These are phyloP conservation scores for Pinus taeda DNA, from an alignment of 75 land plant genomes.

Conservation along the genomic window DNA sequence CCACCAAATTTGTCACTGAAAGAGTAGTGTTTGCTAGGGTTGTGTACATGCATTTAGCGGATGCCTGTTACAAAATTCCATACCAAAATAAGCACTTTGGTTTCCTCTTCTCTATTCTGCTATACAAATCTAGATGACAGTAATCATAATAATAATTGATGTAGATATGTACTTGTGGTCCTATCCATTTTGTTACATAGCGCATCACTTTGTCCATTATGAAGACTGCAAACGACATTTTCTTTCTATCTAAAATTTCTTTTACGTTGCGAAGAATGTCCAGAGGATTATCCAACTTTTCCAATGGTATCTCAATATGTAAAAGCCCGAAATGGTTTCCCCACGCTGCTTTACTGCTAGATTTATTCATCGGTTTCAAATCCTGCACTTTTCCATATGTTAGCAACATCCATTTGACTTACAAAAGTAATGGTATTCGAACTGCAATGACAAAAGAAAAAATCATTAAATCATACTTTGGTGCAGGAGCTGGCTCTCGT, in stretches of 20 bases:
- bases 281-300: constrained; percentile 39
- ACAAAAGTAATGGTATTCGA: not conserved
- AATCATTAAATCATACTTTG: not conserved
- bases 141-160: not conserved
- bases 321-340: constrained; percentile 70
- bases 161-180: constrained; percentile 42
- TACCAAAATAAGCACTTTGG: not conserved
- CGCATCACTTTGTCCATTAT: constrained; percentile 19
- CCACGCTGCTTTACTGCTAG: constrained; percentile 26
- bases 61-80: constrained; percentile 23
- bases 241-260: constrained; percentile 43
- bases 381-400: constrained; percentile 20
- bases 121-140: too few relatives aligned
- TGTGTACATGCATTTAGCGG: constrained; percentile 31
- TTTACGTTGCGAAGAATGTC: constrained; percentile 57
- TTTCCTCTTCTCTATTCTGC: not conserved
- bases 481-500: not conserved
- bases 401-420: not conserved
- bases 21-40: constrained; percentile 51
- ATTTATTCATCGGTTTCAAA: constrained; percentile 55
- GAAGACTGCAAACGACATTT: constrained; percentile 47
- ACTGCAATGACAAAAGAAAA: not conserved
- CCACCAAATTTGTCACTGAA: constrained; percentile 58
- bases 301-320: constrained; percentile 38
- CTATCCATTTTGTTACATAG: constrained; percentile 38